Base-by-base conservation (phyloP, 345 rosid genomes). In the Populus alba region DNA sequence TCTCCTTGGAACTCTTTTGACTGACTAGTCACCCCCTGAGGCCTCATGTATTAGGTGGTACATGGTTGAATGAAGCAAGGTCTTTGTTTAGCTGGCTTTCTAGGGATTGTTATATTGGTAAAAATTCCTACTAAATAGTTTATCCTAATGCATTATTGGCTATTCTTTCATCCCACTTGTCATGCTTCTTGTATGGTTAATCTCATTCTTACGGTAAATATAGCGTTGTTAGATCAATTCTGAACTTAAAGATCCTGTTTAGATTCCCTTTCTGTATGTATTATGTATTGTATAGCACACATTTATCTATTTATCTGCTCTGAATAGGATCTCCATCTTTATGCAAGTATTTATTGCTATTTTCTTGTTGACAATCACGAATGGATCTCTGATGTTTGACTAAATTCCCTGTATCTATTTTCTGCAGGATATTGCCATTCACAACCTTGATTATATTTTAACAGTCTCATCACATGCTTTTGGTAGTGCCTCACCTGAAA, bases 381-480 rank as follows among this genome's bases (percentile, higher is more conserved):
- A 47, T 47, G 51, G 51, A 47, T 47, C 51, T 47, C 1, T 47
- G 51, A 47, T 47, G 51, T 47, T 47, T 41, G 45, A 47, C 51
- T 47, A 47, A 47, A 15, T 13, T 47, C 17, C 51, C 16, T 15
- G 18, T 47, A 47, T 13, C 17, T 47, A 3, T 47, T 70, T 75
- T 70, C 71, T 87, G 85, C 96, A 96, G 98, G 97, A 91, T 69
- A 89, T 94, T 80, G 92, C 86, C 68, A 83, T 96, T 71, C 91
- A 89, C 73, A 96, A 96, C 87, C 92, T 96, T 82, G 98, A 96
- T 83, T 96, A 90, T 73, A 85, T 96, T 38, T 80, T 96, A 72
- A 88, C 97, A 0, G 82, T 85, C 72, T 83, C 97, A 63, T 85
- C 95, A 13, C 91, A 90, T 68, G 81, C 93, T 39, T 88, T 96